These are phyloP conservation scores for Clausena lansium DNA, from an alignment of 345 rosid genomes.

Conservation along the genomic window DNA sequence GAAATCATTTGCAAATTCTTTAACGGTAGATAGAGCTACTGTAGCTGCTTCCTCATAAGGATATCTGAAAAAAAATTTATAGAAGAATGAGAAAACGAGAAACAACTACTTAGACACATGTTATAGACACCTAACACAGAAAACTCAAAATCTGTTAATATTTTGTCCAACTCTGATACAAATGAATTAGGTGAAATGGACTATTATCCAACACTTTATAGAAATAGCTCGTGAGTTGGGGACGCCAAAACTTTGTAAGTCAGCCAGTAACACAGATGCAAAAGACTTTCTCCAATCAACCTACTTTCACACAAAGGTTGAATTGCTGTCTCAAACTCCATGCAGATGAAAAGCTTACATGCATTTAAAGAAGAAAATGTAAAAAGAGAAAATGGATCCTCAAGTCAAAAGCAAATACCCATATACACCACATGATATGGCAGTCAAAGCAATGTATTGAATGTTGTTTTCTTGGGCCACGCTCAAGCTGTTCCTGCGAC, in stretches of 20 bases:
- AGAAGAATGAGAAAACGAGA: not conserved
- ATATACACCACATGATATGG: constrained; percentile 76
- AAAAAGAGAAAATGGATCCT: not conserved
- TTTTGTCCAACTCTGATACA: not conserved
- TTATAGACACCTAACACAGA: not conserved
- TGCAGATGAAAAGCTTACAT: not conserved
- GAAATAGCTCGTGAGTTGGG: not conserved
- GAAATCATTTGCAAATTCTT: constrained; percentile 59
- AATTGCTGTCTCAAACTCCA: not conserved
- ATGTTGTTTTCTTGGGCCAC: constrained; percentile 72
- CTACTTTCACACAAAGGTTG: not conserved
- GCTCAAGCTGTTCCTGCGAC: constrained; percentile 62
- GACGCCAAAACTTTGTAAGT: not conserved
- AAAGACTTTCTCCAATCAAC: not conserved
- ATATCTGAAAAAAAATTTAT: constrained; percentile 42
- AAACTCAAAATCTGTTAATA: not conserved
- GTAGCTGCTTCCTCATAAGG: constrained; percentile 85
- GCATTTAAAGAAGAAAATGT: not conserved
- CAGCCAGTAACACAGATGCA: not conserved
- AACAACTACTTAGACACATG: not conserved
- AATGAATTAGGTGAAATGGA: not conserved
- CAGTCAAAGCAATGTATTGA: constrained; percentile 78
- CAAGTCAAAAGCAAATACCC: constrained; percentile 35
- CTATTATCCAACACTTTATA: not conserved
- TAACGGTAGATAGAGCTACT: constrained; percentile 66